These are phyloP conservation scores for Aciculosporium take DNA, from an alignment of 2,329 filamentous ascomycete genomes.

Conservation along the genomic window DNA sequence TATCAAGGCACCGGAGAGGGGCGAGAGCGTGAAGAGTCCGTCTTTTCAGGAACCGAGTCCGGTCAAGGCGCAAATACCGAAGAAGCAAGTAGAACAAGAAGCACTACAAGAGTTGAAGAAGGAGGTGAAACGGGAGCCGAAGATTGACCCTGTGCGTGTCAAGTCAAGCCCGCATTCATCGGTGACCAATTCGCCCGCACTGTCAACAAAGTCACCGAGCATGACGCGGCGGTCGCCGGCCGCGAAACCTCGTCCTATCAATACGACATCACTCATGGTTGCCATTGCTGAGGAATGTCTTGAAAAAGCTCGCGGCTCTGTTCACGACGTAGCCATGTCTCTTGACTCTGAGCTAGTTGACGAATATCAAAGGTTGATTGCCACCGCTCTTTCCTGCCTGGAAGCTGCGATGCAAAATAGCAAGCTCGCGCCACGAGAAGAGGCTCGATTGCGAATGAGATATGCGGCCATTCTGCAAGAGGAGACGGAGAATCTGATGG, in stretches of 20 bases:
- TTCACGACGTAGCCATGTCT: constrained; percentile 30
- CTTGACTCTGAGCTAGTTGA: constrained; percentile 31
- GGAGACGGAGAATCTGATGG: constrained; percentile 62
- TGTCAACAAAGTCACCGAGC: constrained; percentile 25
- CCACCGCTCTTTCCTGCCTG: constrained; percentile 58
- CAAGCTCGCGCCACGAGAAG: constrained; percentile 47
- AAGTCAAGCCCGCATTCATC: constrained; percentile 26
- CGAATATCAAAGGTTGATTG: constrained; percentile 59
- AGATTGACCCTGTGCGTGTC: constrained; percentile 9
- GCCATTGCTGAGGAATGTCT: constrained; percentile 68
- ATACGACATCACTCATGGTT: constrained; percentile 46
- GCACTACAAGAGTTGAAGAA: constrained; percentile 1
- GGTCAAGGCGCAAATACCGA: constrained; percentile 5
- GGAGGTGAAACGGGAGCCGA: constrained; percentile 8
- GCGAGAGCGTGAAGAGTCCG: constrained; percentile 4
- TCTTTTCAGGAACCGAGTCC: constrained; percentile 7
- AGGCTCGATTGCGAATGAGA: constrained; percentile 54
- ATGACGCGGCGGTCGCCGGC: constrained; percentile 29
- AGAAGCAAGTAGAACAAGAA: constrained; percentile 7
- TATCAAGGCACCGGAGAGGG: background rate
- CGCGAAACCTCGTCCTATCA: constrained; percentile 27
- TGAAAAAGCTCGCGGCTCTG: constrained; percentile 43
- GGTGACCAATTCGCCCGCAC: constrained; percentile 26
- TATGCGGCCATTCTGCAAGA: constrained; percentile 59
- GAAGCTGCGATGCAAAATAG: constrained; percentile 52